Percentiles rank a stretch among this genome's conserved stretches.
These are phyloP conservation scores for Pelargonium cotyledonis DNA, from an alignment of 441 rosid genomes.

Conservation along the genomic window DNA sequence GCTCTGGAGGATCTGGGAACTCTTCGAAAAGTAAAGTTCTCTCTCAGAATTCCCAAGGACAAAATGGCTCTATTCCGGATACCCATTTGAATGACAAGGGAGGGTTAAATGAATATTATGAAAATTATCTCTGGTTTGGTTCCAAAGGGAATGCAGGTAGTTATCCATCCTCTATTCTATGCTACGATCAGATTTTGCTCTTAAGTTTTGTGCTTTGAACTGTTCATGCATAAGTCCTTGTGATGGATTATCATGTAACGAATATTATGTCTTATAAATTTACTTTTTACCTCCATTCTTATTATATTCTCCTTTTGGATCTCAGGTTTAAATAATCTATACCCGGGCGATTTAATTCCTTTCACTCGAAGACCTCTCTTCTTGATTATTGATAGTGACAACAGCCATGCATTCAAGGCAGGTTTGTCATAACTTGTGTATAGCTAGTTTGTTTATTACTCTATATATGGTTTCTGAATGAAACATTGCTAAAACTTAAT, in stretches of 20 bases:
- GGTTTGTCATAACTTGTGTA: constrained; percentile 82
- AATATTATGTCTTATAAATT: background rate
- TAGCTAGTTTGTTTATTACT: constrained; percentile 19
- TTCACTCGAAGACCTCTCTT: constrained; percentile 87
- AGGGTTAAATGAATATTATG: constrained; percentile 34
- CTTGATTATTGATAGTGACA: constrained; percentile 85
- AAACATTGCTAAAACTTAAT: constrained; percentile 8
- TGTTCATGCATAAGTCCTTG: constrained; percentile 8
- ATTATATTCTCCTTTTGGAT: constrained; percentile 5
- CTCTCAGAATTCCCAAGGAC: constrained; percentile 42
- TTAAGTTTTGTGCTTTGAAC: background rate
- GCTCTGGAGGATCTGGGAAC: constrained; percentile 51
- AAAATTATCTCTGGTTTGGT: constrained; percentile 63
- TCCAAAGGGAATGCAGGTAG: constrained; percentile 64
- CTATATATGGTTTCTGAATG: background rate
- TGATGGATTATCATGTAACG: background rate
- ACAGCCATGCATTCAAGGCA: constrained; percentile 99
- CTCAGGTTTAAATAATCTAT: constrained; percentile 64
- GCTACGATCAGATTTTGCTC: constrained; percentile 9
- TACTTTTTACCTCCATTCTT: background rate
- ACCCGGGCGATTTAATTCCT: constrained; percentile 91
- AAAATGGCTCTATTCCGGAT: constrained; percentile 40
- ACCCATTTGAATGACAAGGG: constrained; percentile 49
- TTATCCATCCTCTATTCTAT: constrained; percentile 21
- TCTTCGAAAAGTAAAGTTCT: constrained; percentile 52